Evolutionary conservation across 1,284 basidiomycete species (phyloP), one percentile per base, ranked within the genome.

Genomic region (Golubevia sp.): DNA sequence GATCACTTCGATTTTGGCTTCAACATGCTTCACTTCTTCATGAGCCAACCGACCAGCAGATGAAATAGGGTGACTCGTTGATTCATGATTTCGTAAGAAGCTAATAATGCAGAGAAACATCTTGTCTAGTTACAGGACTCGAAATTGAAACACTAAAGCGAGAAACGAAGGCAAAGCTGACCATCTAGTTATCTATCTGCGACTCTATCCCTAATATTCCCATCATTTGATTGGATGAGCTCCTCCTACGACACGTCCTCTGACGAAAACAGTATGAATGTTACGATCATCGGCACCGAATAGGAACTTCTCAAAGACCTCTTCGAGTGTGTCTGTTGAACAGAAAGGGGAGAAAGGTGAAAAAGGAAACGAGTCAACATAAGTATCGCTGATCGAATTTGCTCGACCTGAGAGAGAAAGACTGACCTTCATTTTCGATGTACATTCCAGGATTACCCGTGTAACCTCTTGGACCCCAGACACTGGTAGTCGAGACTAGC

Each of bases 221-320:
- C 24, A 62, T 25, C 24, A 2, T 49, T 2, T 49, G 49, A 25
- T n/a, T 24, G 71, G 74, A 38, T 68, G 53, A 11, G 82, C 74
- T 11, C 94, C 94, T 25, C 93, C 93, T 34, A 97, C 89, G 30
- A 89, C 82, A 54, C 86, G 84, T 0, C 94, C 94, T 71, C 92
- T 89, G 8, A 98, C 94, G 83, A 91, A 96, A 21, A 97, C 95
- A 57, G 87, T 86, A 38, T 85, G 86, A 61, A 98, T 91, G 84
- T 97, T 96, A 76, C 94, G 86, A 83, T 95, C 91, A 83, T 97
- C 94, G 2, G 70, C 74, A n/a, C 73, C 73, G 51, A 83, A 82
- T 34, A 83, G 63, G 65, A 71, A 79, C 56, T 76, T 76, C 58
- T 81, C 76, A 34, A 82, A 71, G 53, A 72, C 63, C 60, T 66